A percentile compares a stretch with the other conserved stretches of the same genome.
phyloP scores from a whole-genome alignment of 2,329 filamentous ascomycete genomes.

The Aspergillus pseudoglaucus region DNA sequence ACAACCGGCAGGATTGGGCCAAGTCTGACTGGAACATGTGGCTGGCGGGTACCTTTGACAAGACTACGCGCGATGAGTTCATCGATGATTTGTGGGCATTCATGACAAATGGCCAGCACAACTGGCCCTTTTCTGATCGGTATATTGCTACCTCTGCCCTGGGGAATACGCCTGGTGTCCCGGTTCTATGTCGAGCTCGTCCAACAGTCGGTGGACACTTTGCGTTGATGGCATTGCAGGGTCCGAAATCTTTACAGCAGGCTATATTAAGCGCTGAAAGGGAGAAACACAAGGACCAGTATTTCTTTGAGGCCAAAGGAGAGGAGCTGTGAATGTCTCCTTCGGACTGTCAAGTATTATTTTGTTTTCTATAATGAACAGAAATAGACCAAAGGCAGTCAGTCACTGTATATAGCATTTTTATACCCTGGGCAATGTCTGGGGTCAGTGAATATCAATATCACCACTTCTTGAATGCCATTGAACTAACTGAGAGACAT shows the following conservation, averaged over 20 bases:
- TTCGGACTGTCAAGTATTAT: neutral
- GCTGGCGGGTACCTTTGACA: conserved; percentile 30
- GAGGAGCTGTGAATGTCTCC: conserved; percentile 6
- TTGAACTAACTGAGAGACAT: too few relatives aligned
- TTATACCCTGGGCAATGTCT: too few relatives aligned
- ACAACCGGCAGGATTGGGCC: conserved; percentile 34
- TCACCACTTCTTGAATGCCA: too few relatives aligned
- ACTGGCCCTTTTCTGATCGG: conserved; percentile 40
- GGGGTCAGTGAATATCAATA: too few relatives aligned
- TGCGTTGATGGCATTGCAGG: conserved; percentile 34
- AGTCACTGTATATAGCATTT: neutral
- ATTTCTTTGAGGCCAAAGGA: conserved; percentile 6
- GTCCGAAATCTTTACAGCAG: conserved; percentile 17
- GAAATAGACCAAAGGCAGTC: neutral
- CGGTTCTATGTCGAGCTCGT: conserved; percentile 31
- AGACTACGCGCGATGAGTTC: conserved; percentile 25
- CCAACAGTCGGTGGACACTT: conserved; percentile 41
- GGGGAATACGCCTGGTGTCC: conserved; percentile 24
- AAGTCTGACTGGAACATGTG: conserved; percentile 44
- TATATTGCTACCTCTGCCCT: conserved; percentile 31
- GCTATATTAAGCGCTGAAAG: conserved; percentile 5
- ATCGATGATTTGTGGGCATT: conserved; percentile 38
- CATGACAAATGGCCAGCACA: conserved; percentile 38
- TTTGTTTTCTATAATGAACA: neutral
- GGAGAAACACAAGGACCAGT: neutral